Evolutionary conservation across 805 yeast species (phyloP).

Genomic region (Ogataea corticis): DNA sequence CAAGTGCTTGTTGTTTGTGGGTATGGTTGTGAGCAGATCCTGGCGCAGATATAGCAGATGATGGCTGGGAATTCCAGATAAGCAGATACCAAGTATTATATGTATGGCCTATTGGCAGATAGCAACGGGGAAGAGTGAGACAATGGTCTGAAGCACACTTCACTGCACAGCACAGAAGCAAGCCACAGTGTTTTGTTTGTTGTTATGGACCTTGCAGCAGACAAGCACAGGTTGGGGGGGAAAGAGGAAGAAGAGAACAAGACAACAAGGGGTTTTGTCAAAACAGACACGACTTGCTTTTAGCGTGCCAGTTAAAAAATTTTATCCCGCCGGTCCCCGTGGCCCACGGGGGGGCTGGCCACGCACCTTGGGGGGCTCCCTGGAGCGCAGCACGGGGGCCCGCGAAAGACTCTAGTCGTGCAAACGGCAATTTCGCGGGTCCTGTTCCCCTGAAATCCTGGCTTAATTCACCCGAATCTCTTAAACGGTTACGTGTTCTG

Average conservation of each 20-base stretch:
- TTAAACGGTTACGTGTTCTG: slow-evolving; percentile 5
- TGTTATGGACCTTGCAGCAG: neutral
- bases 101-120: neutral
- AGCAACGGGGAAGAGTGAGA: neutral
- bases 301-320: neutral
- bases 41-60: neutral
- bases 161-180: neutral
- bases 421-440: neutral
- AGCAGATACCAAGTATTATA: too few species aligned
- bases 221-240: neutral
- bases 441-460: neutral
- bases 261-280: neutral
- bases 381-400: too few species aligned
- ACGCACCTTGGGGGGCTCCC: too few species aligned
- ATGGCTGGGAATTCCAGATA: too few species aligned
- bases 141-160: neutral
- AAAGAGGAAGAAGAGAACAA: neutral
- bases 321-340: neutral
- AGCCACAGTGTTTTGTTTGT: neutral
- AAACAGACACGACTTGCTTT: slow-evolving; percentile 9
- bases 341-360: too few species aligned
- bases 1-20: neutral
- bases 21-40: neutral
- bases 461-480: neutral
- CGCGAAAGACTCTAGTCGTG: neutral